These are phyloP conservation scores for Salisapilia sapeloensis DNA, from an alignment of 352 stramenopile species.

Conservation along the genomic window DNA sequence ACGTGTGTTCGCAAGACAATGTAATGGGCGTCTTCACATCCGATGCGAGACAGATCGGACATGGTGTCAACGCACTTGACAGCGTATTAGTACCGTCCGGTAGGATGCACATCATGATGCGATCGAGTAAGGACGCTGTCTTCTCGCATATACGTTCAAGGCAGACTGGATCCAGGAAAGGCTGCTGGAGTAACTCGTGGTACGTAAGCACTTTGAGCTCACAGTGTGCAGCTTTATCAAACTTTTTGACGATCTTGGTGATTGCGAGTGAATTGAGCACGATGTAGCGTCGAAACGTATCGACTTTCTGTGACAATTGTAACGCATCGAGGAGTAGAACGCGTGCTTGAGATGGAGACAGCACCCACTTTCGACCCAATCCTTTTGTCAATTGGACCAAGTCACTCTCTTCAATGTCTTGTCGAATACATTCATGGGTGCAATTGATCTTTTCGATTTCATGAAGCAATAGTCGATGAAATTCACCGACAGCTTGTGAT, in stretches of 20 bases:
- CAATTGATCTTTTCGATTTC: constrained; percentile 50
- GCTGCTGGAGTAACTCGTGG: constrained; percentile 34
- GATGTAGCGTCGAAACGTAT: constrained; percentile 60
- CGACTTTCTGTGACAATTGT: constrained; percentile 38
- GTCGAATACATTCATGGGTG: constrained; percentile 30
- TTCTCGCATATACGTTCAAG: constrained; percentile 36
- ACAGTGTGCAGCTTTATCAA: constrained; percentile 30
- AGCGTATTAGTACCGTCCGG: constrained; percentile 50
- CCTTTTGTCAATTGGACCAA: constrained; percentile 15
- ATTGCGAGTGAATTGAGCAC: constrained; percentile 64
- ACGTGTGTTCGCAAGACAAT: constrained; percentile 51
- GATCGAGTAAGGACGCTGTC: constrained; percentile 28
- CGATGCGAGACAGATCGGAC: constrained; percentile 43
- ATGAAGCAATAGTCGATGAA: constrained; percentile 12
- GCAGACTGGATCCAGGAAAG: constrained; percentile 41
- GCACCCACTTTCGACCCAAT: constrained; percentile 39
- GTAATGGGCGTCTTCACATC: constrained; percentile 59
- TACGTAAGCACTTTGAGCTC: constrained; percentile 17
- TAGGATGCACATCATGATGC: constrained; percentile 51
- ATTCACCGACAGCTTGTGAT: constrained; percentile 6
- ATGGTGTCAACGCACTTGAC: constrained; percentile 20
- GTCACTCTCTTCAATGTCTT: constrained; percentile 19
- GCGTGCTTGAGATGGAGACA: constrained; percentile 26
- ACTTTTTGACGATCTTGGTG: constrained; percentile 75
- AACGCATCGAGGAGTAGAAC: constrained; percentile 32